Evolutionary conservation across 202 grass and related monocot species (phyloP).

Genomic region (Sporobolus alterniflorus): DNA sequence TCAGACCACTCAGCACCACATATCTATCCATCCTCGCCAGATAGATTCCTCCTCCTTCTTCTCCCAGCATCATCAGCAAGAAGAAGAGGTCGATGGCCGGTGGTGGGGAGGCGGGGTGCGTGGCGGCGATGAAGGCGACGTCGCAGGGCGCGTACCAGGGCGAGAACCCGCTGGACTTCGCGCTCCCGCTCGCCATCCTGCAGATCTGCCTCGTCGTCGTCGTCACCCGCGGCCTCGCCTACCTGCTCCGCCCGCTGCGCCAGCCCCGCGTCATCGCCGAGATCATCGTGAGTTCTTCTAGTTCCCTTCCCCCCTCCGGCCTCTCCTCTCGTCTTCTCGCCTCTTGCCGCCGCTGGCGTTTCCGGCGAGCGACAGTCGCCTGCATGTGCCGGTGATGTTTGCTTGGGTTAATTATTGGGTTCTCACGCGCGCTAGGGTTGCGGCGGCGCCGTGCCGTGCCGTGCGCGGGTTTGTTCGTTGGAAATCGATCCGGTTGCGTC

Average conservation of each 20-base stretch:
- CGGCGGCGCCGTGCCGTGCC: not conserved
- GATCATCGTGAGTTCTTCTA: slow-evolving; percentile 64
- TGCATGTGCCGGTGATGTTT: too few species aligned
- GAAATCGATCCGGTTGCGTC: not conserved
- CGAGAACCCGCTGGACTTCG: slow-evolving; percentile 69
- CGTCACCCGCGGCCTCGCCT: slow-evolving; percentile 66
- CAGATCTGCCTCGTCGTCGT: slow-evolving; percentile 88
- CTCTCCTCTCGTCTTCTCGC: too few species aligned
- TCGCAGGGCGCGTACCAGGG: slow-evolving; percentile 74
- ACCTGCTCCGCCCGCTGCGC: slow-evolving; percentile 66
- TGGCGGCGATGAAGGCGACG: slow-evolving; percentile 57
- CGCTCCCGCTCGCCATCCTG: slow-evolving; percentile 67
- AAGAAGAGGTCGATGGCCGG: too few species aligned
- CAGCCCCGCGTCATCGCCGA: slow-evolving; percentile 83
- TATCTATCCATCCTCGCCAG: too few species aligned
- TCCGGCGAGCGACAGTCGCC: too few species aligned
- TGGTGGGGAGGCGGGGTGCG: not conserved
- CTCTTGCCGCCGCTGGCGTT: too few species aligned
- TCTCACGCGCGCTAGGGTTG: not conserved
- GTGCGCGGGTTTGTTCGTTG: not conserved
- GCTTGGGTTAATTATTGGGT: too few species aligned
- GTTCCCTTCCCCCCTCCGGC: not conserved
- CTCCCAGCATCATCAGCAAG: too few species aligned
- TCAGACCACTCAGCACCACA: too few species aligned
- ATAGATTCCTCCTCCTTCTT: too few species aligned